Evolutionary conservation across 106 monocot species (phyloP).

Genomic region (Dendrobium huoshanense): DNA sequence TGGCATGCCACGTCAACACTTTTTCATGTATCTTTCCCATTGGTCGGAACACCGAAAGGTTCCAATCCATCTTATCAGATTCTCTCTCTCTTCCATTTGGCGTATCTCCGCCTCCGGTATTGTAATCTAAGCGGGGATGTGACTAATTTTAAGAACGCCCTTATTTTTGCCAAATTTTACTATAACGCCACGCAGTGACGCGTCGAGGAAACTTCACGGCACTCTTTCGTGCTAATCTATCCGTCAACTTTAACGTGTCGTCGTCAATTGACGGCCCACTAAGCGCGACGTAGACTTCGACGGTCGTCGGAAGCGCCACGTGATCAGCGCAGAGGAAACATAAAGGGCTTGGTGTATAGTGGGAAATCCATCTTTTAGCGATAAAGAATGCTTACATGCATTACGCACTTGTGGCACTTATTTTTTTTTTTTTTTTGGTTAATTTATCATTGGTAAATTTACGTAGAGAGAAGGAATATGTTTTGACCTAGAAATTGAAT

Average conservation of each 20-base stretch:
- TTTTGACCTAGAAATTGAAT: no score
- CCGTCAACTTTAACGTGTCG: neutral
- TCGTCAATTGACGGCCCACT: constrained; percentile 1
- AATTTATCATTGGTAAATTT: no score
- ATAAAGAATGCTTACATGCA: neutral
- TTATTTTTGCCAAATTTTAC: neutral
- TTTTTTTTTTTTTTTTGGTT: no score
- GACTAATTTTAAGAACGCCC: neutral
- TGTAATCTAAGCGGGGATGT: neutral
- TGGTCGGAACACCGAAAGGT: neutral
- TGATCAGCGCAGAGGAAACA: neutral
- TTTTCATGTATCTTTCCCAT: neutral
- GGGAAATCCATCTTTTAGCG: neutral
- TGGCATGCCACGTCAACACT: neutral
- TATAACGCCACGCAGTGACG: neutral
- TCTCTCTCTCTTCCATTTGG: neutral
- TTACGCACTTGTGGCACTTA: no score
- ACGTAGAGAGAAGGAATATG: no score
- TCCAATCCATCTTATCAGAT: neutral
- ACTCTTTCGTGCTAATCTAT: neutral
- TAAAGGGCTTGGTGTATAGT: neutral
- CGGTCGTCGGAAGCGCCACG: neutral
- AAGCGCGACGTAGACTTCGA: neutral
- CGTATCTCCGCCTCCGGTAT: neutral
- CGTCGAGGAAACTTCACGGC: neutral